Base-by-base conservation (phyloP, 805 yeast genomes). In the Kuraishia capsulata region DNA sequence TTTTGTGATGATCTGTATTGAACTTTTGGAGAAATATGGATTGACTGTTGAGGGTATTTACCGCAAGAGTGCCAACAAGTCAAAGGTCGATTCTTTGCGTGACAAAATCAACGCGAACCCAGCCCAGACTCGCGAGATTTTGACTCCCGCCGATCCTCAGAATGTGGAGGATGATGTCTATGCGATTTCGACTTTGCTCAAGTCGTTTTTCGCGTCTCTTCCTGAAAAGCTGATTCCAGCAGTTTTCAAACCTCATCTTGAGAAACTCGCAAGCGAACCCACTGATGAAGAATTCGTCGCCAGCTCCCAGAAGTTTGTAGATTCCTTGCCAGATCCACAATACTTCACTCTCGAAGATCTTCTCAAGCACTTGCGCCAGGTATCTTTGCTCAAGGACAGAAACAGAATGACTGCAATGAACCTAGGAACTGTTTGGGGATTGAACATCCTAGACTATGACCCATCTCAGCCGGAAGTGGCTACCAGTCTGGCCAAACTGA, bases 391-490 rank as follows among this genome's bases (percentile, higher is more conserved):
- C 40, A 80, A 78, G 50, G 67, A 68, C 17, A 48, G 60, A 26
- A 87, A 88, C 54, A 71, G 92, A 54, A 92, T 92, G 98, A 78
- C 78, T 35, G 69, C 79, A 41, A 80, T 81, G 51, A 81, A 83
- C 42, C 59, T 92, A 49, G 85, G 95, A 35, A 85, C 86, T 30
- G 88, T 90, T 29, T 92, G 98, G 98, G 96, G 97, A 0, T 95
- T 96, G 16, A 84, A 85, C 2, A 61, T 92, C 38, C 70, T 92
- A 56, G 76, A 78, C 35, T 83, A 76, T 48, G 76, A 73, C 41
- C 72, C 74, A 19, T 65, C 71, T 52, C 80, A 77, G 42, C 73
- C 77, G 3, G 84, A 79, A 5, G 17, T 28, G 6, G 34, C 34
- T 11, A n/a, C 6, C 21, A 9, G 33, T 16, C 14, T 31, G 33